A percentile compares a stretch with the other conserved stretches of the same genome.
These are phyloP conservation scores for Cladosporium halotolerans DNA, from an alignment of 2,329 filamentous ascomycete species.

Conservation along the genomic window DNA sequence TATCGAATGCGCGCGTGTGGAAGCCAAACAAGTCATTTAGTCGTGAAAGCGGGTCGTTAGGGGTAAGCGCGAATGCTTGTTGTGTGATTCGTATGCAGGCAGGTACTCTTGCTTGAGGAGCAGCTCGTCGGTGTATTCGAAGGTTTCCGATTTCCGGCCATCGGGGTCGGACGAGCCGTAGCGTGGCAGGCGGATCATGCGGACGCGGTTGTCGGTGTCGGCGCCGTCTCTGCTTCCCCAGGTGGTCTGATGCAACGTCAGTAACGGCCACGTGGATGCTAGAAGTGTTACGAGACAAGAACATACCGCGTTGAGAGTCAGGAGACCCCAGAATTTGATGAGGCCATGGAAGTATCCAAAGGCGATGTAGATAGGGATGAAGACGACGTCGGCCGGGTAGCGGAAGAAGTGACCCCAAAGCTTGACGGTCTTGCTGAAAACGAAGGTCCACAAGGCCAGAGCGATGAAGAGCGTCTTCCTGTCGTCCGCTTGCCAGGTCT, in stretches of 20 bases:
- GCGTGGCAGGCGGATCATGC: conserved; percentile 48
- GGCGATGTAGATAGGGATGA: conserved; percentile 75
- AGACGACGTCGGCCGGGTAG: conserved; percentile 73
- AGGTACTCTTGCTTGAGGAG: conserved; percentile 21
- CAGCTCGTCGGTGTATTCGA: conserved; percentile 20
- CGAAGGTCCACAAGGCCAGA: conserved; percentile 64
- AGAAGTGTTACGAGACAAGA: background rate
- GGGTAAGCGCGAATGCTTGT: conserved; percentile 13
- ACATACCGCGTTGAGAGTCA: conserved; percentile 65
- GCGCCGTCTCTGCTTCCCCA: conserved; percentile 93
- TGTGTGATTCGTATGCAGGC: conserved; percentile 27
- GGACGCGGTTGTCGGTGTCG: conserved; percentile 71
- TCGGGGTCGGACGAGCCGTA: conserved; percentile 26
- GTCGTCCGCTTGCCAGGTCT: conserved; percentile 28
- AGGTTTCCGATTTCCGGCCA: conserved; percentile 28
- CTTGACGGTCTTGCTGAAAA: conserved; percentile 88
- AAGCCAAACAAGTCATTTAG: conserved; percentile 21
- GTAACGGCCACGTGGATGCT: background rate
- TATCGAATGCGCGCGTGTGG: conserved; percentile 20
- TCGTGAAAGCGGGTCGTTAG: conserved; percentile 22
- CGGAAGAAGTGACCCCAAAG: conserved; percentile 78
- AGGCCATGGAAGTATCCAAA: conserved; percentile 92
- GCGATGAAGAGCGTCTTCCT: conserved; percentile 49
- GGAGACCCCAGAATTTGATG: conserved; percentile 83
- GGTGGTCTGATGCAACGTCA: conserved; percentile 60